Conservation (phyloP, 1,139 yeast species). For the Scheffersomyces stambukii region DNA sequence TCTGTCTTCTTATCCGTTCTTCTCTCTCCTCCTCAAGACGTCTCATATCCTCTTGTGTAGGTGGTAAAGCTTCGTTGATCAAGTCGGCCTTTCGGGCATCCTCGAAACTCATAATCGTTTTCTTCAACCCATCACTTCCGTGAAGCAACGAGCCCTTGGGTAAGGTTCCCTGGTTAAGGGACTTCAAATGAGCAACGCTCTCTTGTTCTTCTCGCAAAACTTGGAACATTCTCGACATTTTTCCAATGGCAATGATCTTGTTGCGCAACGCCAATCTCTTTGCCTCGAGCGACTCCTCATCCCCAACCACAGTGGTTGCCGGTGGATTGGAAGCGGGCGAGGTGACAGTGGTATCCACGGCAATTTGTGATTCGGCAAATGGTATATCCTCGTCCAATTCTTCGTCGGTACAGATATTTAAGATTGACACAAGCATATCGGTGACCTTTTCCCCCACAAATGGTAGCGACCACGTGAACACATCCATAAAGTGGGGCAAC, state of each 20-base stretch:
- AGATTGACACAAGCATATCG: slow-evolving; percentile 85
- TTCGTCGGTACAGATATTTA: slow-evolving; percentile 93
- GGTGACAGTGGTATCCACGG: slow-evolving; percentile 1
- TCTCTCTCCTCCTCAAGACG: slow-evolving; percentile 44
- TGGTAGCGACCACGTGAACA: slow-evolving; percentile 95
- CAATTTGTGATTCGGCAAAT: slow-evolving; percentile 18
- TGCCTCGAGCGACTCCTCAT: slow-evolving; percentile 31
- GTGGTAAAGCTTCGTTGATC: slow-evolving; percentile 86
- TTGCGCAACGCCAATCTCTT: slow-evolving; percentile 68
- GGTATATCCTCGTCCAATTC: slow-evolving; percentile 78
- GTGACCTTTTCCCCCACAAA: slow-evolving; percentile 97
- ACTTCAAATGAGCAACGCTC: slow-evolving; percentile 76
- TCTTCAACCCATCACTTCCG: slow-evolving; percentile 77
- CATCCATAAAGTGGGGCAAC: slow-evolving; percentile 97
- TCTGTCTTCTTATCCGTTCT: slow-evolving; percentile 36
- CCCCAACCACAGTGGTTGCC: slow-evolving; percentile 5
- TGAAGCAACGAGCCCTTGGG: slow-evolving; percentile 87
- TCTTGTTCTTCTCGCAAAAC: slow-evolving; percentile 88
- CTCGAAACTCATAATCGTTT: slow-evolving; percentile 70
- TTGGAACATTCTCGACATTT: slow-evolving; percentile 90
- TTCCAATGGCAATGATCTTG: slow-evolving; percentile 91
- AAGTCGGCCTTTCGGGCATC: slow-evolving; percentile 82
- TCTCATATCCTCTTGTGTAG: slow-evolving; percentile 57
- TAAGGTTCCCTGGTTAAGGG: slow-evolving; percentile 57
- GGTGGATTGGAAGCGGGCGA: slow-evolving; percentile 11